Percentiles rank a stretch among this genome's conserved stretches.
phyloP scores from a whole-genome alignment of 345 rosid genomes.

The Noccaea caerulescens region DNA sequence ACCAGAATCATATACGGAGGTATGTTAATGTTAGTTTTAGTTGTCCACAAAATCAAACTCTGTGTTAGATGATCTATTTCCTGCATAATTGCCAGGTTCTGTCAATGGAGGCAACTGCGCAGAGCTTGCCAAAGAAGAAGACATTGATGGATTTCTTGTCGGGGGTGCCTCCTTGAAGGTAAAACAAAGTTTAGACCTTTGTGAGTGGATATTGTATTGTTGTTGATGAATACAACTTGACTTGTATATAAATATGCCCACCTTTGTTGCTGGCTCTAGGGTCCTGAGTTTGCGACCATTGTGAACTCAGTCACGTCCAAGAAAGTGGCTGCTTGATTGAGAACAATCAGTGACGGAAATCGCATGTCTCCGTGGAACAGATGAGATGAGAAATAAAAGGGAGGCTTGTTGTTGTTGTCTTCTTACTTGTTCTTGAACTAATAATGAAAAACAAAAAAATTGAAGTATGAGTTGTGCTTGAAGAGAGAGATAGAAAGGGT shows the following conservation, averaged over 20 bases:
- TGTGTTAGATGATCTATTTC: background rate
- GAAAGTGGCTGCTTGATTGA: conserved; percentile 81
- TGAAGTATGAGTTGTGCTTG: conserved; percentile 34
- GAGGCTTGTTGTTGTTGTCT: conserved; percentile 38
- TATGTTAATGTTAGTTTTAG: conserved; percentile 30
- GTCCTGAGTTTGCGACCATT: conserved; percentile 93
- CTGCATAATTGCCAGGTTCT: conserved; percentile 58
- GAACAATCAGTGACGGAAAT: background rate
- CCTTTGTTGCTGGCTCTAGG: conserved; percentile 52
- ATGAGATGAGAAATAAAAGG: conserved; percentile 33
- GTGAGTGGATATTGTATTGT: conserved; percentile 2
- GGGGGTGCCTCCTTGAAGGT: conserved; percentile 99
- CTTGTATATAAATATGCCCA: background rate
- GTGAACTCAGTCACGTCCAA: conserved; percentile 86
- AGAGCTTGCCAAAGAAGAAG: conserved; percentile 96
- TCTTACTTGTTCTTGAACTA: conserved; percentile 42
- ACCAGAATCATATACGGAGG: conserved; percentile 98
- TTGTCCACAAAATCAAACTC: background rate
- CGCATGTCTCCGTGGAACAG: conserved; percentile 35
- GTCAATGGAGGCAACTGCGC: conserved; percentile 92
- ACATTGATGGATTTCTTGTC: conserved; percentile 96
- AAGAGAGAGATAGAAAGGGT: conserved; percentile 12
- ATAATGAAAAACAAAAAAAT: conserved; percentile 32
- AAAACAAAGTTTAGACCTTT: conserved; percentile 32
- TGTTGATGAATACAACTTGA: conserved; percentile 15